Evolutionary conservation across 805 yeast species (phyloP), one percentile per base, ranked within the genome.

Genomic region (Ogataea naganishii): DNA sequence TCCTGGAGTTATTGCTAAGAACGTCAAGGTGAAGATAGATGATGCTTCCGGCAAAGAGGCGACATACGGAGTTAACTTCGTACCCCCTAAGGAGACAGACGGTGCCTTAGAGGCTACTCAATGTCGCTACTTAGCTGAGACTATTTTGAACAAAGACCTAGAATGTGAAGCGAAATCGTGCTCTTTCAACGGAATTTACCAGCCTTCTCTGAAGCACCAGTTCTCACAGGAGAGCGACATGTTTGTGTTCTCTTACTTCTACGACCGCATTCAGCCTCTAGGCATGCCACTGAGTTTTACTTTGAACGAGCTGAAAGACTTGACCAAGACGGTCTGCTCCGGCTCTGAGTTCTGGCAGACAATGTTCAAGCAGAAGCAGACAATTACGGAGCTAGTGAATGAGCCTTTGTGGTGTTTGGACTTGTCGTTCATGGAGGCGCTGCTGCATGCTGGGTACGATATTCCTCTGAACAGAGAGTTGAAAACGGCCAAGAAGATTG

Each of bases 321-420:
- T 94, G 44, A 80, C 96, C 33, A 68, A 67, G 51, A 66, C 75
- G 38, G 96, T 94, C 14, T 92, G 99, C 59, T 70, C 74, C 23
- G 98, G 98, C 29, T 73, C 75, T 41, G 60, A 66, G 2, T 64
- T 74, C 25, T 89, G 96, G 94, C 66, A 74, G 23, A 63, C 62
- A 33, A 62, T 80, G 37, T 64, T 84, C 51, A 42, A 71, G 36
- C 75, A 85, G 30, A 72, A 80, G 30, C 77, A 72, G 13, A 80
- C 89, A 18, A 58, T 85, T 24, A 62, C 66, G 23, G 72, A 75
- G 38, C 69, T 92, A 41, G 60, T 66, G 39, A 69, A 70, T 26
- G 92, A 89, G 54, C 96, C 97, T 25, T 78, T 80, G 47, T 89
- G 96, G 94, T 92, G 99, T 60, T 58, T 80, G 48, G 98, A 92